Evolutionary conservation across 202 grass and related monocot genomes (phyloP), one percentile per base, ranked within the genome.

Genomic region (Tripidium arundinaceum): DNA sequence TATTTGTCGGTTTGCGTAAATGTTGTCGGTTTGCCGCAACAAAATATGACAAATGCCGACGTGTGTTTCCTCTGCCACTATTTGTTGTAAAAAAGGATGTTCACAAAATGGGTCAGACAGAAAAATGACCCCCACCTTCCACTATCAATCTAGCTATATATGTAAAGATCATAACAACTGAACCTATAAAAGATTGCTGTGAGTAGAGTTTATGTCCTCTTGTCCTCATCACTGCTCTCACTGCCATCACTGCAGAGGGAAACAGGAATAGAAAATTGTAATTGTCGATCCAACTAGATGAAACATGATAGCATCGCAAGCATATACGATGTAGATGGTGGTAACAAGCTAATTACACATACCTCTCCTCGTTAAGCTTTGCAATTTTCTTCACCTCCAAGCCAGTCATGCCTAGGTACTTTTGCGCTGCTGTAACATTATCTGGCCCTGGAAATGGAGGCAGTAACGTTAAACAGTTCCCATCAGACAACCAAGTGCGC

Each of bases 381-480:
- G 96, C 88, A 25, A 99, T 87, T 84, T 91, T 99, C 78, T 87
- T 87, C 71, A 89, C 88, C 88, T 99, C 96, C 83, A 99, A 95
- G 58, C 96, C 84, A 55, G 92, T 93, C 68, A 99, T 93, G 77
- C 91, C 94, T 7, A 98, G 88, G 80, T 90, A 85, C 33, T 93
- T 93, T 37, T 95, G 92, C 4, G 96, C 90, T 21, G 84, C 75
- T 37, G 90, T 82, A 78, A 98, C 88, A 72, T 90, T 87, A 58
- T 98, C 96, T 49, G 81, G 75, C 72, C 92, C 96, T 95, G 55
- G 36, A 90, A 85, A 80, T 28, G 22, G 72, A 39, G 4, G n/a
- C 68, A 70, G 58, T 34, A 82, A 42, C 28, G 73, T 78, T 43
- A 65, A 26, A 63, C n/a, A 65, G 34, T 84, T 34, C 40, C 15